Base-by-base conservation (phyloP, 257 asterid genomes). In the Apocynum venetum region DNA sequence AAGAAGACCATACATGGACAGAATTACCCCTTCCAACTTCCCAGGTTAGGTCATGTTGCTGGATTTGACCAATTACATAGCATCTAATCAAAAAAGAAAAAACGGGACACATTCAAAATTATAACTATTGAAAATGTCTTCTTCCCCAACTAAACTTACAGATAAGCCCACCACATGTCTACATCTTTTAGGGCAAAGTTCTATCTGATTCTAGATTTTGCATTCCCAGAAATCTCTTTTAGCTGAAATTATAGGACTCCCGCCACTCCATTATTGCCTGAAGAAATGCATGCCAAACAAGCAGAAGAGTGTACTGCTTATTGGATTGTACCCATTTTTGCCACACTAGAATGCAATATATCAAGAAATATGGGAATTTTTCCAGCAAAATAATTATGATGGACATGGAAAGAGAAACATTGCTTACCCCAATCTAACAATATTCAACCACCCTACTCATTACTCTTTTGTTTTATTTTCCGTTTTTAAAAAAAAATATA, bases 371-470 rank as follows among this genome's bases (percentile, higher is more conserved):
- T 41, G 7, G 51, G 53, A 11, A 76, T 15, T 60, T 77, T 77
- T 65, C 68, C 53, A 51, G 77, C 78, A 78, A 78, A 68, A 65
- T 81, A 71, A 81, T 81, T 64, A 46, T 78, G 71, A 59, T 81
- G 82, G 80, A 72, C 83, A 81, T 67, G 6, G 78, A 78, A 75
- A 78, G 78, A 55, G 51, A 56, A 75, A 25, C 76, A n/a, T 65
- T 75, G 63, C 61, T 78, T 64, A 63, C 76, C 76, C 76, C 52
- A 65, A 49, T 81, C 74, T 43, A 49, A 75, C 80, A 52, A 57
- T 25, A 69, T 69, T 84, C 82, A 76, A 81, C 77, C 19, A 67
- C 47, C 44, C 71, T 76, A 79, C 83, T 84, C 81, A 75, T 78
- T 76, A 77, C 79, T 35, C 48, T 40, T 53, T 53, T 56, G 17